A percentile compares a stretch with the other conserved stretches of the same genome.
Conservation (phyloP, 257 asterid species). For the Fraxinus americana region DNA sequence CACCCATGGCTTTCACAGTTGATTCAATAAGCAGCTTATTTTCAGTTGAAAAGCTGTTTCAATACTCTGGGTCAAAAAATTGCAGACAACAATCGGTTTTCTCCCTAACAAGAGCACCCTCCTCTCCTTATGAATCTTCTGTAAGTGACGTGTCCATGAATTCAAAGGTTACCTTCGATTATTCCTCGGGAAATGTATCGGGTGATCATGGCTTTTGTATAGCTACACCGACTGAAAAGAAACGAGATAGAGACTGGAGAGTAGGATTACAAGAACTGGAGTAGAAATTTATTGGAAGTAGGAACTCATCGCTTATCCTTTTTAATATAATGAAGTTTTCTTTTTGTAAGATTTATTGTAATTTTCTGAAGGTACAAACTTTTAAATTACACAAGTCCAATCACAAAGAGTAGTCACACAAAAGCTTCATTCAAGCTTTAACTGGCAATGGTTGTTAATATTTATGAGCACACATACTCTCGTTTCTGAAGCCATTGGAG, state of each 20-base stretch:
- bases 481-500: too few relatives aligned
- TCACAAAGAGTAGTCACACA: too few relatives aligned
- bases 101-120: conserved; percentile 6
- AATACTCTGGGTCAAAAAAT: not conserved
- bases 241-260: not conserved
- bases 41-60: not conserved
- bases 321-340: not conserved
- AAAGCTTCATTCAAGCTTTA: too few relatives aligned
- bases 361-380: too few relatives aligned
- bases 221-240: not conserved
- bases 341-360: not conserved
- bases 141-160: conserved; percentile 25
- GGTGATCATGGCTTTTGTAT: not conserved
- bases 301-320: not conserved
- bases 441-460: too few relatives aligned
- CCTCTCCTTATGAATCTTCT: conserved; percentile 2
- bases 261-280: not conserved
- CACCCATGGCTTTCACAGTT: not conserved
- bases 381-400: too few relatives aligned
- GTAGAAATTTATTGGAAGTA: too few relatives aligned
- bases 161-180: conserved; percentile 30
- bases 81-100: not conserved
- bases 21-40: not conserved
- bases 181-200: conserved; percentile 1
- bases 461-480: too few relatives aligned